Evolutionary conservation across 2,329 filamentous ascomycete species (phyloP).

Genomic region (Alternaria metachromatica): DNA sequence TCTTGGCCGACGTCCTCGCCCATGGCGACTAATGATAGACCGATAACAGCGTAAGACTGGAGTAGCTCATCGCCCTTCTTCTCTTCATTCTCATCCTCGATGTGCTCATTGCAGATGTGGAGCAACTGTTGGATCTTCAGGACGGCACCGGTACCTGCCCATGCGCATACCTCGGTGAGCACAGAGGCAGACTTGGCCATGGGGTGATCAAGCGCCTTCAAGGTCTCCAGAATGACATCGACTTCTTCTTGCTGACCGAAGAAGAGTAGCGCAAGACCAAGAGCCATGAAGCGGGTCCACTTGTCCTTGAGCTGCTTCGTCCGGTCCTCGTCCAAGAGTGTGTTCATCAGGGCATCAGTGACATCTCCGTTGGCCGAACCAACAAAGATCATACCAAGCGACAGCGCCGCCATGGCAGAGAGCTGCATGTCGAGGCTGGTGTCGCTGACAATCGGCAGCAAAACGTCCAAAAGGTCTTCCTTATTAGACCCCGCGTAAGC

Average conservation of each 20-base stretch:
- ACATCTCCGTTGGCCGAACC: conserved; percentile 91
- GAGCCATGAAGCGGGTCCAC: conserved; percentile 95
- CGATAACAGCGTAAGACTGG: conserved; percentile 94
- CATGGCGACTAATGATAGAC: conserved; percentile 94
- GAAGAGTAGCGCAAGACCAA: conserved; percentile 91
- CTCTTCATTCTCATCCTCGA: conserved; percentile 86
- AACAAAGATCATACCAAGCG: conserved; percentile 89
- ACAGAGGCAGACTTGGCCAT: conserved; percentile 97
- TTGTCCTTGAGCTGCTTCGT: conserved; percentile 93
- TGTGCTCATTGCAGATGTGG: conserved; percentile 97
- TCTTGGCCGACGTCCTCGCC: conserved; percentile 98
- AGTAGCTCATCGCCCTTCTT: conserved; percentile 95
- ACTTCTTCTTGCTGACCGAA: conserved; percentile 98
- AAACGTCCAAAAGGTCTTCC: conserved; percentile 81
- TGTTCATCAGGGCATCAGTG: conserved; percentile 89
- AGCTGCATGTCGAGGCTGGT: conserved; percentile 89
- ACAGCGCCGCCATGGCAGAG: conserved; percentile 92
- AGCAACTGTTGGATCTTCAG: conserved; percentile 96
- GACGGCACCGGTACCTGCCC: conserved; percentile 96
- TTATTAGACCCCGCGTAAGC: conserved; percentile 95
- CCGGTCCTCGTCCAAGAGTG: conserved; percentile 90
- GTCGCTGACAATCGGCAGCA: conserved; percentile 87
- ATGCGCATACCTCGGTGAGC: conserved; percentile 94
- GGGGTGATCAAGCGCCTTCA: conserved; percentile 96
- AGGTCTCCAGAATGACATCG: conserved; percentile 94